Evolutionary conservation across 148 eudicot genomes (phyloP).

Genomic region (Chenopodium quinoa): DNA sequence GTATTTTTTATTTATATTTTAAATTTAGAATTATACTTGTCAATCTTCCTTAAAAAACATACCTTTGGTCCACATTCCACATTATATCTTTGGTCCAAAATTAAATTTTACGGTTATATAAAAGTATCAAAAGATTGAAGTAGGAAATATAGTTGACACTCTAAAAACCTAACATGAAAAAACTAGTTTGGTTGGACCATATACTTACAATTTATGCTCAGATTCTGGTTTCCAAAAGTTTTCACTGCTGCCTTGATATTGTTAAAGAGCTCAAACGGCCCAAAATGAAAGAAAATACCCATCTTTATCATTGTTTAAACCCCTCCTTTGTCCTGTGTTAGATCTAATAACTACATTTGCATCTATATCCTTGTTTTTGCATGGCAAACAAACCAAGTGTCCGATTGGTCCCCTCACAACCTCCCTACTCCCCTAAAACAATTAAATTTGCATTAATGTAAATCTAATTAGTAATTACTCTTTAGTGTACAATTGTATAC

Average conservation of each 20-base stretch:
- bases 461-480: no score
- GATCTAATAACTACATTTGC: not conserved
- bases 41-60: no score
- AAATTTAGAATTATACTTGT: no score
- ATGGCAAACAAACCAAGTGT: conserved; percentile 14
- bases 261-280: conserved; percentile 24
- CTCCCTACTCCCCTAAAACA: no score
- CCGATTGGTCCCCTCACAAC: not conserved
- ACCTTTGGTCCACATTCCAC: no score
- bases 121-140: not conserved
- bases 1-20: no score
- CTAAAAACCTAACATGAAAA: no score
- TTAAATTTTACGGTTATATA: not conserved
- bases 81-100: not conserved
- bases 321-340: conserved; percentile 48
- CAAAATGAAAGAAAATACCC: conserved; percentile 31
- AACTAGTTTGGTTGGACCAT: not conserved
- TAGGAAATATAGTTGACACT: not conserved
- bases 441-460: no score
- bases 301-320: conserved; percentile 13
- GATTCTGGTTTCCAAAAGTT: not conserved
- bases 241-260: not conserved
- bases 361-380: conserved; percentile 18
- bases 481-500: no score
- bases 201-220: not conserved